phyloP scores from a whole-genome alignment of 2,329 filamentous ascomycete genomes.

The Plenodomus biglobosus region DNA sequence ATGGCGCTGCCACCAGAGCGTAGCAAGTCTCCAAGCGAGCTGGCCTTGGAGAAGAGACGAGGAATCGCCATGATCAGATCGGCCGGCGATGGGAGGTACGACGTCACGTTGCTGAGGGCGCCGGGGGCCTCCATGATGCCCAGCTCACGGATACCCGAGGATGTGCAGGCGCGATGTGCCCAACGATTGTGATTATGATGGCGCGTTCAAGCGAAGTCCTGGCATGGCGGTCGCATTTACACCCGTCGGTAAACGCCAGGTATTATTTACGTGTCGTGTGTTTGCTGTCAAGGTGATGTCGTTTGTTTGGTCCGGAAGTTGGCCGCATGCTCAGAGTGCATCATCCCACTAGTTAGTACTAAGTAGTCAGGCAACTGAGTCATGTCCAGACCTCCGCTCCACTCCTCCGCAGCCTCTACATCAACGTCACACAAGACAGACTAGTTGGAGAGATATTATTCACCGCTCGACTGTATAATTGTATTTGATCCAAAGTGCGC shows the following conservation, averaged over 20 bases:
- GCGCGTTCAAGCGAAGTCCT: neutral
- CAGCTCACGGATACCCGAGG: constrained; percentile 13
- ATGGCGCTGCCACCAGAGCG: constrained; percentile 62
- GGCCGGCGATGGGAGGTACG: constrained; percentile 61
- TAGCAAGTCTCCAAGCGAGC: constrained; percentile 61
- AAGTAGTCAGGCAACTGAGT: neutral
- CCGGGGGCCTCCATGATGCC: constrained; percentile 27
- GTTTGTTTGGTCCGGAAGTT: constrained; percentile 6
- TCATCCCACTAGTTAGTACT: constrained; percentile 2
- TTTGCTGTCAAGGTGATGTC: neutral
- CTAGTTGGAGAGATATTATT: no score
- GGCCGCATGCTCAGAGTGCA: constrained; percentile 3
- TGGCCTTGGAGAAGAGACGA: constrained; percentile 68
- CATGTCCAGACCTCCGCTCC: constrained; percentile 4
- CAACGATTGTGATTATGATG: neutral
- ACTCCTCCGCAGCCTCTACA: constrained; percentile 1
- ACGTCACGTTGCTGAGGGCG: constrained; percentile 37
- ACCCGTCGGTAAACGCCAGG: neutral
- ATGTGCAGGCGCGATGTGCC: constrained; percentile 1
- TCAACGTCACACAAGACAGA: neutral
- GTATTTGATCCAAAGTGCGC: no score
- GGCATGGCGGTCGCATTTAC: constrained; percentile 5
- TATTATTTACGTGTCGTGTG: no score
- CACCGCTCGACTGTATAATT: no score
- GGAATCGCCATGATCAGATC: constrained; percentile 71